These are phyloP conservation scores for Hortaea werneckii DNA, from an alignment of 2,329 filamentous ascomycete genomes.

Conservation along the genomic window DNA sequence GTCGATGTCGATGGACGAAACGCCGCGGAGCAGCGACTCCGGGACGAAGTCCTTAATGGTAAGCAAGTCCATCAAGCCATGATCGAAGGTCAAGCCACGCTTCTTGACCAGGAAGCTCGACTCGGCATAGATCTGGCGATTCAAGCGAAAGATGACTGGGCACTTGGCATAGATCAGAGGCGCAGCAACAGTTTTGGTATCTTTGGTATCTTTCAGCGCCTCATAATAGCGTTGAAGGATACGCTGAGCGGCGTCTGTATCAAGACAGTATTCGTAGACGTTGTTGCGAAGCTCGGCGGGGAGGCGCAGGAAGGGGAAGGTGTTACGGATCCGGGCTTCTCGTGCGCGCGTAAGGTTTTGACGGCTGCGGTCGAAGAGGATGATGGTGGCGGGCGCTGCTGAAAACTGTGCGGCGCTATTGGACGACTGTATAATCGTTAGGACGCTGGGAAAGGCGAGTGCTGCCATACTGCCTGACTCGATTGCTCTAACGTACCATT, in stretches of 20 bases:
- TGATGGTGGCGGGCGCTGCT: neutral
- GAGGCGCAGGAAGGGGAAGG: constrained; percentile 19
- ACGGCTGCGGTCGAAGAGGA: constrained; percentile 3
- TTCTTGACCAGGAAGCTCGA: constrained; percentile 17
- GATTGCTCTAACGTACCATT: constrained; percentile 1
- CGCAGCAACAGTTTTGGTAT: neutral
- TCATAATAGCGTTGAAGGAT: constrained; percentile 13
- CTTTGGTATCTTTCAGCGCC: constrained; percentile 1
- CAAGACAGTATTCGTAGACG: constrained; percentile 16
- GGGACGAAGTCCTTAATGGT: constrained; percentile 12
- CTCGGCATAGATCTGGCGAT: constrained; percentile 25
- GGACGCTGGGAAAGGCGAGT: no score
- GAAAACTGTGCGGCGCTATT: neutral
- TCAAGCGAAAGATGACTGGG: constrained; percentile 25
- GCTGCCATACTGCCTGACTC: no score
- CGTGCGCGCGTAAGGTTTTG: constrained; percentile 13
- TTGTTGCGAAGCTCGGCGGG: constrained; percentile 18
- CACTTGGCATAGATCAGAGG: constrained; percentile 10
- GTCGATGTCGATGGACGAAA: constrained; percentile 58
- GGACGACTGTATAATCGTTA: neutral
- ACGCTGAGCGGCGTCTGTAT: constrained; percentile 8
- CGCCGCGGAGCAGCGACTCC: constrained; percentile 13
- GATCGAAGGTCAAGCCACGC: constrained; percentile 19
- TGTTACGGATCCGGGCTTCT: constrained; percentile 8
- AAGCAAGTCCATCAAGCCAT: constrained; percentile 19